A percentile compares a stretch with the other conserved stretches of the same genome.
Evolutionary conservation across 2,329 filamentous ascomycete species (phyloP).

Genomic region (Gyromitra esculenta): DNA sequence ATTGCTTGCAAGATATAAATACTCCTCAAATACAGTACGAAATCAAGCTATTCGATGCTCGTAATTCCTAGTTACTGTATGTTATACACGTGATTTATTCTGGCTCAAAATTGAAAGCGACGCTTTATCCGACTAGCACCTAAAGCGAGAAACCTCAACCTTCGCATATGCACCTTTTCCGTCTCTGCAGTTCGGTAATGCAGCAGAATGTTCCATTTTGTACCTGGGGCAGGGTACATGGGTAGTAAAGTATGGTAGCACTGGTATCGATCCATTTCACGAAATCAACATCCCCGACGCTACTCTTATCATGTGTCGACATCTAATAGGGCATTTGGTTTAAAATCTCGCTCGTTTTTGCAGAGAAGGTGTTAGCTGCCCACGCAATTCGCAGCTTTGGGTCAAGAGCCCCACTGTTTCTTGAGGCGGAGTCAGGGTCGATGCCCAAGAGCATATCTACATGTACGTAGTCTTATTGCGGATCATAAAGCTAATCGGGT

Average conservation of each 20-base stretch:
- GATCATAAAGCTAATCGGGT: too few relatives aligned
- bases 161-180: not conserved
- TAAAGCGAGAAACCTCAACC: too few relatives aligned
- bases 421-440: not conserved
- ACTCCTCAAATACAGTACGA: too few relatives aligned
- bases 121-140: too few relatives aligned
- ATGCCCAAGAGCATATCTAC: too few relatives aligned
- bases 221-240: not conserved
- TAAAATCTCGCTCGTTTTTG: not conserved
- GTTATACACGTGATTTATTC: not conserved
- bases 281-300: not conserved
- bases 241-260: too few relatives aligned
- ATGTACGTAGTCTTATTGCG: too few relatives aligned
- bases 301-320: not conserved
- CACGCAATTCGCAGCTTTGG: not conserved
- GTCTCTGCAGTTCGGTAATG: not conserved
- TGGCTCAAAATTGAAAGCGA: not conserved
- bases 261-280: not conserved
- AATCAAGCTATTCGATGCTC: too few relatives aligned
- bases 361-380: not conserved
- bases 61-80: not conserved
- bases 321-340: not conserved
- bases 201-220: not conserved
- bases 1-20: too few relatives aligned
- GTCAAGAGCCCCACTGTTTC: not conserved